Conservation (phyloP, 2,329 filamentous ascomycete genomes). For the Onygena corvina region DNA sequence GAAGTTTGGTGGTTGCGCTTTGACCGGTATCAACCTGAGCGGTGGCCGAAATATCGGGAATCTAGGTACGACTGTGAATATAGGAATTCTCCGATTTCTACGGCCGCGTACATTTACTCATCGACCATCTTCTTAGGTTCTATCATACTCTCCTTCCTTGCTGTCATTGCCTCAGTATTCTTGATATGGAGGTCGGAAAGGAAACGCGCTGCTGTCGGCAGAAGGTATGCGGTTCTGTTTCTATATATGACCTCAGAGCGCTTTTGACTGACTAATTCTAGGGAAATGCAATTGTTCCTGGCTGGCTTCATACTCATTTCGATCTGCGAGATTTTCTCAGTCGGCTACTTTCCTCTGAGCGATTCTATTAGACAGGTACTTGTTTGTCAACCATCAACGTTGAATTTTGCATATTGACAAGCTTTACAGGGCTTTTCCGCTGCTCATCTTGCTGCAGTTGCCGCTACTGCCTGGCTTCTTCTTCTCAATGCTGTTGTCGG, state of each 20-base stretch:
- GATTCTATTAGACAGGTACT: slow-evolving; percentile 51
- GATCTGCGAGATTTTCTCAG: slow-evolving; percentile 92
- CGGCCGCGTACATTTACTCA: neutral
- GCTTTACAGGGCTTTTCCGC: slow-evolving; percentile 63
- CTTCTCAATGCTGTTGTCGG: slow-evolving; percentile 86
- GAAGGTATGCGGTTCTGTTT: slow-evolving; percentile 54
- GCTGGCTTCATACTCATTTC: slow-evolving; percentile 72
- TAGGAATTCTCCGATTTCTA: neutral
- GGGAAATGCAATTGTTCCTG: slow-evolving; percentile 95
- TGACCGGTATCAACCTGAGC: slow-evolving; percentile 63
- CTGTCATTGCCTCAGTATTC: slow-evolving; percentile 55
- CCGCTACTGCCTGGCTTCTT: slow-evolving; percentile 78
- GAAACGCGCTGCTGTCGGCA: slow-evolving; percentile 86
- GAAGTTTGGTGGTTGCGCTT: slow-evolving; percentile 57
- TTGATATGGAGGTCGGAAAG: slow-evolving; percentile 70
- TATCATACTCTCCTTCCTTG: slow-evolving; percentile 67
- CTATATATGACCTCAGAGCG: neutral
- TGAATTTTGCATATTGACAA: neutral
- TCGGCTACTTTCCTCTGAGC: slow-evolving; percentile 73
- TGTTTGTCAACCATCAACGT: neutral
- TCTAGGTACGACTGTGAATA: slow-evolving; percentile 51
- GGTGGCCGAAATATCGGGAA: slow-evolving; percentile 61
- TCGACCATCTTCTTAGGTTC: slow-evolving; percentile 51
- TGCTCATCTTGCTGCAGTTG: slow-evolving; percentile 79
- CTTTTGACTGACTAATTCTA: slow-evolving; percentile 27